Evolutionary conservation across 257 asterid species (phyloP), one percentile per base, ranked within the genome.

Genomic region (Salvia rosmarinus): DNA sequence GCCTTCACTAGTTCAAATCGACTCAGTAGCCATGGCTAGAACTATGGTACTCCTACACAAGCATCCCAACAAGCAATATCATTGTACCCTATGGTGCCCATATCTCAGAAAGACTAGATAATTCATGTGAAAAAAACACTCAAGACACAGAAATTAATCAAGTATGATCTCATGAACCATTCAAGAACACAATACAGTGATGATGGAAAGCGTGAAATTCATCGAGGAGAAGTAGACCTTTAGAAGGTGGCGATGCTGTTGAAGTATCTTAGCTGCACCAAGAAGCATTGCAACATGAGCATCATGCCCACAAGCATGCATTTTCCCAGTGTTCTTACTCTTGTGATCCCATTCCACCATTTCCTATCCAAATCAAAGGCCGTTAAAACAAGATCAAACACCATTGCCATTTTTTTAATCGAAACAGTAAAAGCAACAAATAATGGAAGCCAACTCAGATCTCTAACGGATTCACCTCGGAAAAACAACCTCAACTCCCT

Each of bases 231-330:
- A 50, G 71, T 56, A 40, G 77, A 90, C 99, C 97, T 91, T 82
- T 55, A 91, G 40, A 56, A 77, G 10, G 39, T 85, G 52, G 1
- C 81, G 85, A 79, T 94, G 86, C 67, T 86, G 85, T 73, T 82
- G 96, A 74, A 94, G 96, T 71, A 94, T 89, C 77, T 82, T 95
- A 11, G 99, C 99, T 44, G 98, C 99, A 49, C 99, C 99, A 52
- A 95, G 98, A 77, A 95, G 97, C 97, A 95, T 95, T 8, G 98
- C 86, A 43, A 83, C 87, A 82, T 95, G 99, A 47, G 99, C 88
- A 85, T 95, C 99, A 67, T 91, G 99, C 39, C 98, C 99, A 76
- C 99, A 95, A 64, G 96, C 97, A 56, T 91, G 99, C 99, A 95
- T 95, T 71, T 88, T 89, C 52, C 96, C 99, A 62, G 88, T 84